Percentiles rank a stretch among this genome's conserved stretches.
Evolutionary conservation across 441 rosid species (phyloP).

Genomic region (Euphorbia schlechtendalii): DNA sequence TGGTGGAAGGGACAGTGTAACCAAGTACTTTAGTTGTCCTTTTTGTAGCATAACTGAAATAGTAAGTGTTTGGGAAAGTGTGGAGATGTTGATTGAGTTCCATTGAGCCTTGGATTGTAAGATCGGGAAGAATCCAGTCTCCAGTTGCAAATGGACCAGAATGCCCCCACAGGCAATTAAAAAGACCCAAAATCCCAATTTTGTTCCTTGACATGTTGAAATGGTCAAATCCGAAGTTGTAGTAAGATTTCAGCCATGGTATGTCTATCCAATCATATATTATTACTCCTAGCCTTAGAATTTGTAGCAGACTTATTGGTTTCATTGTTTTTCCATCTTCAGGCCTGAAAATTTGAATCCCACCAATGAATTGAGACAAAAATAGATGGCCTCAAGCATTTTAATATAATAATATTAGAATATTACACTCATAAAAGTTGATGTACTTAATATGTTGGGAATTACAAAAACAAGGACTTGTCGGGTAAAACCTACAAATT

Average conservation of each 20-base stretch:
- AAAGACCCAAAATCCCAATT: slow-evolving; percentile 53
- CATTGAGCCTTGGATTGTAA: slow-evolving; percentile 81
- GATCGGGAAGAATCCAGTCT: slow-evolving; percentile 98
- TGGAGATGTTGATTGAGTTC: slow-evolving; percentile 53
- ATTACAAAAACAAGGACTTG: no score
- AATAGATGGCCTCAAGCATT: no score
- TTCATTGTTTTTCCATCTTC: slow-evolving; percentile 73
- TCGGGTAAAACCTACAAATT: no score
- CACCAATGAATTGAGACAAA: neutral
- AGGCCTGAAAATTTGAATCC: slow-evolving; percentile 13
- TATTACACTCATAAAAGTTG: no score
- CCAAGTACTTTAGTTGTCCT: slow-evolving; percentile 66
- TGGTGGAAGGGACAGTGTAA: slow-evolving; percentile 67
- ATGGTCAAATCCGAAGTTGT: slow-evolving; percentile 95
- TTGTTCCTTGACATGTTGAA: slow-evolving; percentile 67
- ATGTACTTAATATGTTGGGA: no score
- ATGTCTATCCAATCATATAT: slow-evolving; percentile 92
- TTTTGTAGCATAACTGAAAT: slow-evolving; percentile 88
- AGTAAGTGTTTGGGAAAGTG: slow-evolving; percentile 73
- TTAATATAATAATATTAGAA: no score
- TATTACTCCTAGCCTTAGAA: slow-evolving; percentile 74
- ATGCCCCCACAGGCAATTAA: slow-evolving; percentile 45
- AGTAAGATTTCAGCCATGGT: slow-evolving; percentile 67
- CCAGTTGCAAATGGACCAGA: slow-evolving; percentile 76
- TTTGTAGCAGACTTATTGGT: slow-evolving; percentile 71